Base-by-base conservation (phyloP, 352 stramenopile genomes). In the Pythium scleroteichum region DNA sequence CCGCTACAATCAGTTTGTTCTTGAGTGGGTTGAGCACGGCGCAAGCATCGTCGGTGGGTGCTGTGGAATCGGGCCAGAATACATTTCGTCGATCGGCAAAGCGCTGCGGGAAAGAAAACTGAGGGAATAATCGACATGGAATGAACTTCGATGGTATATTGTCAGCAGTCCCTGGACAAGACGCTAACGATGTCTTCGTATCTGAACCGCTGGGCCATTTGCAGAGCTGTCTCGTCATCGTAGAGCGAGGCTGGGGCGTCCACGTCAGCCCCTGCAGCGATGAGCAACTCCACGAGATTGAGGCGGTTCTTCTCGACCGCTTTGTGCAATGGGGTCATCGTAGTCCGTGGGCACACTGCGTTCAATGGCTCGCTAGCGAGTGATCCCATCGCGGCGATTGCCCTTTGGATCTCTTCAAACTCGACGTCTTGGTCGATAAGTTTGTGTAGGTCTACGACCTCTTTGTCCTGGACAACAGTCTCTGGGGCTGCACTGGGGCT, bases 11-110 rank as follows among this genome's bases (percentile, higher is more conserved):
- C 33, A 82, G 0, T 96, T 95, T 77, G 85, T 95, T 0, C 40
- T 65, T 47, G 51, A 75, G 20, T 95, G 87, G 86, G 64, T 94
- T 19, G 23, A 71, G 4, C 60, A 88, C 9, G 76, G 79, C 20
- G 76, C 79, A 35, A 75, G 78, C 63, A 54, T 97, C 50, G 77
- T 97, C 27, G 92, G 89, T 27, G 92, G 89, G n/a, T 98, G 92
- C 71, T 98, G 89, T 69, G 90, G 89, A 44, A 94, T 97, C 60
- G 88, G 82, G 7, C 88, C 92, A 1, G 76, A 86, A 46, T 88
- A 97, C 59, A 97, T 98, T 55, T 60, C 59, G 22, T 67, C 47
- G 9, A 75, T 96, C 38, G 72, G 79, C 56, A 20, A 54, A 17
- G 53, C 70, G 53, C 53, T 83, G 27, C 47, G 58, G 9, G 33